Conservation (phyloP, 2,329 filamentous ascomycete genomes). For the Chaetomium strumarium region DNA sequence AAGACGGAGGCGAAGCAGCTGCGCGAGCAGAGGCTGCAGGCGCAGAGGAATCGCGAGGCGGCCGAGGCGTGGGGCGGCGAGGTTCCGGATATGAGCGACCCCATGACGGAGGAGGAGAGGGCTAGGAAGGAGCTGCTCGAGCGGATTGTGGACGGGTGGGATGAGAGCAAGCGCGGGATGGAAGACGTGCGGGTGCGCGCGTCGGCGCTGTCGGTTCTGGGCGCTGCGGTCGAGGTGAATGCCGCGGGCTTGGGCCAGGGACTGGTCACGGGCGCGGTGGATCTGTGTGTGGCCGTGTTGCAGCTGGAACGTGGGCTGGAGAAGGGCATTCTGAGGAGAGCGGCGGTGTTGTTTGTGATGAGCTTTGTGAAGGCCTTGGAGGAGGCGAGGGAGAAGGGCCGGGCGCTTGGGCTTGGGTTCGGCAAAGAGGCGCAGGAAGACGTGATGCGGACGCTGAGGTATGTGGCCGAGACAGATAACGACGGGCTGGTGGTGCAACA, state of each 20-base stretch:
- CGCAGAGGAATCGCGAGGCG: conserved; percentile 44
- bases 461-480: conserved; percentile 59
- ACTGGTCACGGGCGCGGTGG: conserved; percentile 51
- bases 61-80: conserved; percentile 51
- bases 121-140: conserved; percentile 46
- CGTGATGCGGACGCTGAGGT: conserved; percentile 55
- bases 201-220: conserved; percentile 63
- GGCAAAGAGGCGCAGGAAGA: conserved; percentile 51
- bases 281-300: conserved; percentile 57
- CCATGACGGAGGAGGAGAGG: conserved; percentile 38
- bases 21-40: conserved; percentile 43
- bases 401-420: conserved; percentile 49
- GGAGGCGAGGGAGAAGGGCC: conserved; percentile 41
- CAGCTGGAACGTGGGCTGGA: conserved; percentile 55
- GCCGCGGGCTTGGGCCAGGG: conserved; percentile 48
- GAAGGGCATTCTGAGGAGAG: conserved; percentile 59
- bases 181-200: conserved; percentile 66
- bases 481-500: conserved; percentile 65
- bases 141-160: conserved; percentile 62
- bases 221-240: conserved; percentile 54
- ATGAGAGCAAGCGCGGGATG: conserved; percentile 51
- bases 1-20: conserved; percentile 54
- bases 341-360: conserved; percentile 59
- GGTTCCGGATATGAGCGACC: conserved; percentile 44
- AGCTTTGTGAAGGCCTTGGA: conserved; percentile 57